Conservation (phyloP, 2,329 filamentous ascomycete species). For the Aspergillus unguis region DNA sequence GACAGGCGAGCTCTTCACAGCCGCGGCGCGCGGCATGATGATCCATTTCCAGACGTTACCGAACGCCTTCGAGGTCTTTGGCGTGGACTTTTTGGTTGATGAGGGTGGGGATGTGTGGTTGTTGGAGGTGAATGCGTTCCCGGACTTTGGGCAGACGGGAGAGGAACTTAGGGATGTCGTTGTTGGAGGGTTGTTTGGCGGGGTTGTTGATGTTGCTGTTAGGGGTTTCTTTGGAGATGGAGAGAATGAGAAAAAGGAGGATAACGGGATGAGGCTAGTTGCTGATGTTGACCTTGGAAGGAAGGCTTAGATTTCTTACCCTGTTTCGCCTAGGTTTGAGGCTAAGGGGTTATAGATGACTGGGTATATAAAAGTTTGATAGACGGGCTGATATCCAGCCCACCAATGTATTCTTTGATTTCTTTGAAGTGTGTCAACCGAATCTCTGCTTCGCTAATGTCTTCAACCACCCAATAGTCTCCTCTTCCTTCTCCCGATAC, state of each 20-base stretch:
- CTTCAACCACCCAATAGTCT: constrained; percentile 77
- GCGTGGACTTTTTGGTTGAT: constrained; percentile 85
- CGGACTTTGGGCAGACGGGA: constrained; percentile 92
- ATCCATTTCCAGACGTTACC: constrained; percentile 87
- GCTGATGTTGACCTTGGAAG: constrained; percentile 42
- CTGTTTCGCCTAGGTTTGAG: neutral
- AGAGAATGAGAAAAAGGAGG: constrained; percentile 20
- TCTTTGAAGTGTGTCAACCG: constrained; percentile 46
- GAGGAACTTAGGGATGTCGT: constrained; percentile 63
- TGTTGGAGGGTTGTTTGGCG: constrained; percentile 73
- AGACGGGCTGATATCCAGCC: neutral
- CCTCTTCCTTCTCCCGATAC: constrained; percentile 73
- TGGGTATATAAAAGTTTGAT: constrained; percentile 1
- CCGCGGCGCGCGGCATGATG: constrained; percentile 76
- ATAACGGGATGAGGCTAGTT: constrained; percentile 35
- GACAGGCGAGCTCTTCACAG: constrained; percentile 78
- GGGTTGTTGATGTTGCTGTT: constrained; percentile 66
- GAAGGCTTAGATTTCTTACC: neutral
- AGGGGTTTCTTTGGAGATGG: constrained; percentile 61
- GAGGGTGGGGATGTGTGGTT: constrained; percentile 64
- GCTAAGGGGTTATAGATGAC: neutral
- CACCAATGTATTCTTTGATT: neutral
- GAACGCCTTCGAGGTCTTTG: constrained; percentile 89
- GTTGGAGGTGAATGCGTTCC: constrained; percentile 92
- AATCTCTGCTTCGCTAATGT: constrained; percentile 76